Evolutionary conservation across 768 basidiomycete species (phyloP), one percentile per base, ranked within the genome.

Genomic region (Suillus variegatus): DNA sequence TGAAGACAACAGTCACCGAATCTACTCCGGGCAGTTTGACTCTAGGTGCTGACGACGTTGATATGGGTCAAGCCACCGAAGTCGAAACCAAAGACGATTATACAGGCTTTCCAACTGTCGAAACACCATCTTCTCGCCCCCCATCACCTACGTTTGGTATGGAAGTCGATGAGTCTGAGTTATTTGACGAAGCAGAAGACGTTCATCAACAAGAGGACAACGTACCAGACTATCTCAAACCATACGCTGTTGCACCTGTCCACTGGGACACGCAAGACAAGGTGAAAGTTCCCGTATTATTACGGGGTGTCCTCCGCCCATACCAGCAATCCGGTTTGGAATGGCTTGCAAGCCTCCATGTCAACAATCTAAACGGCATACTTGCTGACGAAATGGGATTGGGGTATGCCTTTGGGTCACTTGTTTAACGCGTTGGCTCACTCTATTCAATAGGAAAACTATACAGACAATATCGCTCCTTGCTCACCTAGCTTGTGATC

Each of bases 391-490:
- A 97, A 76, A 96, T 97, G 95, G 95, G 95, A 52, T 78, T 97
- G 8, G 95, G 95, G 94, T 96, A 71, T 49, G 90, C 83, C 32
- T 41, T 22, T 35, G 67, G 10, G 32, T 47, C 57, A 0, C 52
- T 28, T 25, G 35, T 38, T 22, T 0, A n/a, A 3, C 12, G 3
- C 57, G 16, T 51, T 16, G 36, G 66, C 2, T 62, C 60, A 28
- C n/a, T 28, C 61, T 58, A 6, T 7, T 41, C 46, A 70, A 18
- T 71, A 98, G 94, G 60, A 94, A 94, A 82, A 99, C 97, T 0
- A 93, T 99, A 40, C 97, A 99, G 78, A 97, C 97, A 1, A 99
- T 99, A 58, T 85, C 97, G 1, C 83, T 99, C 44, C 80, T 99
- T 4, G 97, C 97, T 2, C 94, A 98, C 79, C 83, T 99, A 13